A percentile compares a stretch with the other conserved stretches of the same genome.
Evolutionary conservation across 192 early-diverging fungal genomes (phyloP).

Genomic region (Umbelopsis sp.): DNA sequence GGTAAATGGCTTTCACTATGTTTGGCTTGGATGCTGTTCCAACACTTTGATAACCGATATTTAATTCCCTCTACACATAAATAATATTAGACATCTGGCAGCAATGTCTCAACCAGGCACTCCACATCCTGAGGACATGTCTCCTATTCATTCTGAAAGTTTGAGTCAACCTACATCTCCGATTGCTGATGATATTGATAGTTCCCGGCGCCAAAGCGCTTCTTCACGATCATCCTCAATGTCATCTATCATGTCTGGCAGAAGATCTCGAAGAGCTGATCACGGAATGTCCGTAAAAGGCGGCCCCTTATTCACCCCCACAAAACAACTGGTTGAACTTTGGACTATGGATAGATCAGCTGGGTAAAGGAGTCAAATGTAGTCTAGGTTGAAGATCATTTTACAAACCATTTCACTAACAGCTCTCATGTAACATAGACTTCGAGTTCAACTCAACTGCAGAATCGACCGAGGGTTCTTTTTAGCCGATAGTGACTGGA

Average conservation of each 20-base stretch:
- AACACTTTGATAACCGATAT: background rate
- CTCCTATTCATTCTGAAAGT: constrained; percentile 15
- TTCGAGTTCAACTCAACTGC: constrained; percentile 60
- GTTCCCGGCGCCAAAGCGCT: constrained; percentile 21
- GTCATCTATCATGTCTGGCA: constrained; percentile 21
- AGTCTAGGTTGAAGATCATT: background rate
- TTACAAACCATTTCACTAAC: background rate
- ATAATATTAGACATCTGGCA: background rate
- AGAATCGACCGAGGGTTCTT: constrained; percentile 93
- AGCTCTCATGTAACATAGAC: constrained; percentile 39
- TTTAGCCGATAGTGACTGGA: constrained; percentile 82
- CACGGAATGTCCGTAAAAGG: constrained; percentile 51
- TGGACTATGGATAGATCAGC: constrained; percentile 62
- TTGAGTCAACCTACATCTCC: background rate
- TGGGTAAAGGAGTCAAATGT: constrained; percentile 35
- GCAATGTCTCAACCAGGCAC: constrained; percentile 32
- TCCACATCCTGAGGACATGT: constrained; percentile 27
- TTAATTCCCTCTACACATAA: background rate
- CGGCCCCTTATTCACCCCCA: constrained; percentile 70
- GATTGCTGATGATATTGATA: constrained; percentile 13
- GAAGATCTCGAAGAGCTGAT: constrained; percentile 45
- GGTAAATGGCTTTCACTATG: background rate
- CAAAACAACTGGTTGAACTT: constrained; percentile 66
- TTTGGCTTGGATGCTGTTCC: background rate
- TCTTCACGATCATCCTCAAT: constrained; percentile 24